phyloP scores from a whole-genome alignment of 2,329 filamentous ascomycete genomes.

The Colletotrichum sp. region DNA sequence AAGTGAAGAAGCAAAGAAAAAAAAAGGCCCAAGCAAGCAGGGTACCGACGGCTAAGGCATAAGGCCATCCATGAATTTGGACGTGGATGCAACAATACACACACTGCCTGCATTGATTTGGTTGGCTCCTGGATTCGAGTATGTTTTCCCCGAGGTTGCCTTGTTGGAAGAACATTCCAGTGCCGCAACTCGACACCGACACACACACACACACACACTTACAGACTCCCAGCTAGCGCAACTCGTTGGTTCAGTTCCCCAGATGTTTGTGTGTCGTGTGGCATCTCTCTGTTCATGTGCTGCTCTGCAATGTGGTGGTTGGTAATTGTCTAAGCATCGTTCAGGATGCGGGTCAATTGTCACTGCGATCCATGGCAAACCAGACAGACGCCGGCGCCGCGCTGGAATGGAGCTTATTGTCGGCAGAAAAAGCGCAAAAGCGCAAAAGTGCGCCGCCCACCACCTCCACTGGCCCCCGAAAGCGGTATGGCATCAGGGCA shows the following conservation, averaged over 20 bases:
- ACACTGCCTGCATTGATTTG: background rate
- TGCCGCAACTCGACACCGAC: background rate
- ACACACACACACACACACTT: background rate
- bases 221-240: background rate
- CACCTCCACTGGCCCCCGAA: slow-evolving; percentile 10
- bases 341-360: background rate
- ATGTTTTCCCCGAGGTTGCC: background rate
- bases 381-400: background rate
- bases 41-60: background rate
- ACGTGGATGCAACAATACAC: background rate
- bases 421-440: slow-evolving; percentile 13
- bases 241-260: background rate
- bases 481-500: slow-evolving; percentile 21
- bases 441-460: slow-evolving; percentile 16
- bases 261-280: background rate
- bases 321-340: background rate
- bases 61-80: background rate
- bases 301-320: background rate
- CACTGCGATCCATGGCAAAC: background rate
- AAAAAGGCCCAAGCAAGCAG: background rate
- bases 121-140: background rate
- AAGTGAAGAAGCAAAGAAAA: background rate
- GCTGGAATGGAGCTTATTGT: background rate
- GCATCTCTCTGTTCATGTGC: background rate
- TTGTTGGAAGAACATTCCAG: background rate